Evolutionary conservation across 192 early-diverging fungal species (phyloP).

Genomic region (Backusella psychrophila): DNA sequence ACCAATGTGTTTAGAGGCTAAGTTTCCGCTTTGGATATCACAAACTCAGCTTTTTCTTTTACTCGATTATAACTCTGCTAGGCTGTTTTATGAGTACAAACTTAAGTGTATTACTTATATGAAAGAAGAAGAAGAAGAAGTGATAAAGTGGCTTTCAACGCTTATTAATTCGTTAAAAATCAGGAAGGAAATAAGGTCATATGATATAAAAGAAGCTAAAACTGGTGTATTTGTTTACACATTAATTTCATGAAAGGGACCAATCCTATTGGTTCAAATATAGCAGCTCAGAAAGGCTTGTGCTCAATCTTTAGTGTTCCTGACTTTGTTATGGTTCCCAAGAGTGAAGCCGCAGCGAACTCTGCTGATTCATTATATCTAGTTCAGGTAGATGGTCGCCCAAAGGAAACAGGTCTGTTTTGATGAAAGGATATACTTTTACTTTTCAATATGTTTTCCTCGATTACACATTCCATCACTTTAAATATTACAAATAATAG

Average conservation of each 20-base stretch:
- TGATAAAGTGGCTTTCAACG: too few species aligned
- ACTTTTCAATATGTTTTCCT: not conserved
- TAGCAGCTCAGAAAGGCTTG: not conserved
- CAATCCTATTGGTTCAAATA: not conserved
- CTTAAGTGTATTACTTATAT: too few species aligned
- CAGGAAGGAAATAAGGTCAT: too few species aligned
- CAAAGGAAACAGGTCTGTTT: not conserved
- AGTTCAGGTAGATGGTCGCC: not conserved
- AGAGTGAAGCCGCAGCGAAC: not conserved
- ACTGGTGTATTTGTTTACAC: not conserved
- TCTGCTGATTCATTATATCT: not conserved
- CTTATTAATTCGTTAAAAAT: too few species aligned
- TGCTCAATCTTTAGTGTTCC: not conserved
- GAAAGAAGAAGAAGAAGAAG: too few species aligned
- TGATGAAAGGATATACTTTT: not conserved
- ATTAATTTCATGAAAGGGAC: not conserved
- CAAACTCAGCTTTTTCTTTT: too few species aligned
- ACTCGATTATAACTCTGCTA: too few species aligned
- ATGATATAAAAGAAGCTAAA: too few species aligned
- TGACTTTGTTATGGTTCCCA: not conserved
- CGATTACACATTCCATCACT: not conserved
- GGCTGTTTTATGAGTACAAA: too few species aligned
- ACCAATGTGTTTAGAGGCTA: too few species aligned
- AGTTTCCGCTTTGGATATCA: too few species aligned
- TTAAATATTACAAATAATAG: not conserved